A percentile compares a stretch with the other conserved stretches of the same genome.
Evolutionary conservation across 305 asterid genomes (phyloP).

Genomic region (Ilex paraguariensis): DNA sequence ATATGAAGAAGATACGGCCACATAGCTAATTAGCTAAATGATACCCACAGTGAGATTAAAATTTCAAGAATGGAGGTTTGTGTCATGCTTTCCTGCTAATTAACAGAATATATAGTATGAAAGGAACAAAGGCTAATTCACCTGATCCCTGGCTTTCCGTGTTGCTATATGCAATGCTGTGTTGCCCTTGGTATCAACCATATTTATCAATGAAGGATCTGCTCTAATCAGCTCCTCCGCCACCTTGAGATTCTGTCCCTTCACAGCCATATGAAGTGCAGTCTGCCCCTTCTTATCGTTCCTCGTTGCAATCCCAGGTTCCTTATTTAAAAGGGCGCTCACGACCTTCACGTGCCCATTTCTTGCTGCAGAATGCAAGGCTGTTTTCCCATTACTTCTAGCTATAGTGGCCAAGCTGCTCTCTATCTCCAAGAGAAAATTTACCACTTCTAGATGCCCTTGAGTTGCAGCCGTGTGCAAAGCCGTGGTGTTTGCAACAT

Average conservation of each 20-base stretch:
- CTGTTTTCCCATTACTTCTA: slow-evolving; percentile 50
- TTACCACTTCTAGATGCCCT: slow-evolving; percentile 73
- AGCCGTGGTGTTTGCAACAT: slow-evolving; percentile 75
- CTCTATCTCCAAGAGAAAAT: slow-evolving; percentile 57
- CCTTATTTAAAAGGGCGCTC: slow-evolving; percentile 39
- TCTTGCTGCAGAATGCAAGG: slow-evolving; percentile 53
- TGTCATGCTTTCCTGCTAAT: not conserved
- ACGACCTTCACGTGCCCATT: slow-evolving; percentile 47
- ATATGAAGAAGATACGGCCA: too few species aligned
- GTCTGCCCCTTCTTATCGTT: slow-evolving; percentile 60
- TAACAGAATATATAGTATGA: not conserved
- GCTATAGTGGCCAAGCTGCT: slow-evolving; percentile 60
- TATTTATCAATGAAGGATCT: slow-evolving; percentile 33
- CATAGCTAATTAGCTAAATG: not conserved
- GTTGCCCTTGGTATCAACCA: slow-evolving; percentile 48
- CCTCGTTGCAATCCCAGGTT: slow-evolving; percentile 28
- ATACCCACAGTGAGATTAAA: not conserved
- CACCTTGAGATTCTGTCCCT: slow-evolving; percentile 49
- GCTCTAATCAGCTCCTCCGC: slow-evolving; percentile 35
- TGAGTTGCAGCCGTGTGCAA: slow-evolving; percentile 79
- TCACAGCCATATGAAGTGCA: slow-evolving; percentile 65
- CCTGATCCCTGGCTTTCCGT: slow-evolving; percentile 47
- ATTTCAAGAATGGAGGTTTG: not conserved
- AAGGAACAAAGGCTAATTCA: not conserved
- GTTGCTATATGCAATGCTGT: slow-evolving; percentile 49